phyloP scores from a whole-genome alignment of 805 yeast species.

The Saturnispora hagleri region DNA sequence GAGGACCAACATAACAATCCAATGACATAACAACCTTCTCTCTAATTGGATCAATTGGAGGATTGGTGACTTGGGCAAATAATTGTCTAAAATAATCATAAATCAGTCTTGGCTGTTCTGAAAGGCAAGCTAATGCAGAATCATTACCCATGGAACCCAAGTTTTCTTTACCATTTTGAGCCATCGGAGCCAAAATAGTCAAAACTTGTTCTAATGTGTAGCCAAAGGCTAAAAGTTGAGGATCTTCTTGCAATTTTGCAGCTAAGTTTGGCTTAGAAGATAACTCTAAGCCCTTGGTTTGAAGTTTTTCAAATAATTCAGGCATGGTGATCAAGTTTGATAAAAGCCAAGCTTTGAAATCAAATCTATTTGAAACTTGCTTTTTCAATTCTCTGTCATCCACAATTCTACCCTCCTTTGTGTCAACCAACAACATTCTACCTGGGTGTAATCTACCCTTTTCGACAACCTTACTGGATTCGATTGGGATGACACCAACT shows the following conservation, averaged over 20 bases:
- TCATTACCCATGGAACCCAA: conserved; percentile 99
- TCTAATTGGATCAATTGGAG: conserved; percentile 97
- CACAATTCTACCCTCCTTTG: conserved; percentile 84
- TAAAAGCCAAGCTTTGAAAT: conserved; percentile 88
- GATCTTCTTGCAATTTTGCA: conserved; percentile 63
- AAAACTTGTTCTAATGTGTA: conserved; percentile 91
- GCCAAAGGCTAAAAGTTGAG: conserved; percentile 78
- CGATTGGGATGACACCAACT: conserved; percentile 92
- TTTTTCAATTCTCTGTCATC: conserved; percentile 85
- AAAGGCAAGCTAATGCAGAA: conserved; percentile 87
- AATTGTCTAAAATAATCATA: conserved; percentile 93
- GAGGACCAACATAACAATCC: conserved; percentile 97
- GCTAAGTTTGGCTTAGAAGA: conserved; percentile 23
- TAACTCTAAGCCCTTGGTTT: conserved; percentile 28
- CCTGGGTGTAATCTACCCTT: conserved; percentile 97
- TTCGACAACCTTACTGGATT: conserved; percentile 68
- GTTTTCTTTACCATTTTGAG: conserved; percentile 82
- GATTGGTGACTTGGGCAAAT: conserved; percentile 97
- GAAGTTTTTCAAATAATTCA: conserved; percentile 58
- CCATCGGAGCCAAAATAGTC: conserved; percentile 87
- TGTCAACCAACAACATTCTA: conserved; percentile 89
- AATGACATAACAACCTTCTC: conserved; percentile 95
- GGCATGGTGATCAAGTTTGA: conserved; percentile 81
- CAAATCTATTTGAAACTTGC: conserved; percentile 70
- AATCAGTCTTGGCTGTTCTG: conserved; percentile 82